A percentile compares a stretch with the other conserved stretches of the same genome.
Conservation (phyloP, 192 early-diverging fungal genomes). For the Backusella tuberculispora region DNA sequence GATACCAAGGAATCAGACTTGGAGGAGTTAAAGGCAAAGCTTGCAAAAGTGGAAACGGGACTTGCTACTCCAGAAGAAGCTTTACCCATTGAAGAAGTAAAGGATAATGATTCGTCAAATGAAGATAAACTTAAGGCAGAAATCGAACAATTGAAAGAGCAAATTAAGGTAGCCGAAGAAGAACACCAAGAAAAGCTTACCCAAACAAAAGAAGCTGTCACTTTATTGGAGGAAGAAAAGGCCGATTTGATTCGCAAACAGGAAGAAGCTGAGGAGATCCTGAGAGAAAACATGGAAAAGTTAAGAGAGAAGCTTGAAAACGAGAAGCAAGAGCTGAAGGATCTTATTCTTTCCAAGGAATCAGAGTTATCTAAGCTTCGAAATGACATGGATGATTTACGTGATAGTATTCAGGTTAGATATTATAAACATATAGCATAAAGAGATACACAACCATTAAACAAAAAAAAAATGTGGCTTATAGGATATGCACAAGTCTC, state of each 20-base stretch:
- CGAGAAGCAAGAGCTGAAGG: slow-evolving; percentile 23
- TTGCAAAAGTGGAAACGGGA: slow-evolving; percentile 14
- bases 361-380: background rate
- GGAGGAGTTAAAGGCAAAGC: slow-evolving; percentile 15
- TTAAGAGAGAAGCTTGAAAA: slow-evolving; percentile 30
- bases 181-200: slow-evolving; percentile 1
- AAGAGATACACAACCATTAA: background rate
- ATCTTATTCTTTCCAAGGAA: slow-evolving; percentile 13
- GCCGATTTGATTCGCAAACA: background rate
- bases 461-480: background rate
- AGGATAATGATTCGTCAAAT: background rate
- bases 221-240: slow-evolving; percentile 29
- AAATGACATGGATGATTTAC: slow-evolving; percentile 28
- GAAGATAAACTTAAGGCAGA: background rate
- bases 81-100: slow-evolving; percentile 4
- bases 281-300: slow-evolving; percentile 33
- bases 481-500: slow-evolving; percentile 38
- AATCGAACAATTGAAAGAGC: background rate
- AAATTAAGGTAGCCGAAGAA: background rate
- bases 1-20: slow-evolving; percentile 16
- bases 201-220: slow-evolving; percentile 8
- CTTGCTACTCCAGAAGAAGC: slow-evolving; percentile 14
- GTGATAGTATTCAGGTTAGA: slow-evolving; percentile 33
- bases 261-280: slow-evolving; percentile 22
- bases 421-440: background rate